These are phyloP conservation scores for Moesziomyces parantarcticus DNA, from an alignment of 1,284 basidiomycete species.

Conservation along the genomic window DNA sequence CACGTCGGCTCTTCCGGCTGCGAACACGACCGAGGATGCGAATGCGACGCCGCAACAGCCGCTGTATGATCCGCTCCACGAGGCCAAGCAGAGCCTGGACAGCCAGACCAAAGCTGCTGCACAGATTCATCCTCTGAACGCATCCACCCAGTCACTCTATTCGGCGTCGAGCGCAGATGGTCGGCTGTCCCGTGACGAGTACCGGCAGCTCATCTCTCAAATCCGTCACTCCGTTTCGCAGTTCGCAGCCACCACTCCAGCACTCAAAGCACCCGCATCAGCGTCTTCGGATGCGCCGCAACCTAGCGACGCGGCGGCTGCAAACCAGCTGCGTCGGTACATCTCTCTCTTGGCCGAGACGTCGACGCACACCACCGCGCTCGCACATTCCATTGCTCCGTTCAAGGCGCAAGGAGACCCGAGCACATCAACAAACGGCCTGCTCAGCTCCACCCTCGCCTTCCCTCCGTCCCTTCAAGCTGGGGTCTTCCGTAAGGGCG, in stretches of 20 bases:
- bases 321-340: slow-evolving; percentile 38
- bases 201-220: slow-evolving; percentile 38
- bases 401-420: slow-evolving; percentile 16
- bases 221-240: slow-evolving; percentile 40
- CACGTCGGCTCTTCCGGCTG: slow-evolving; percentile 16
- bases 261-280: slow-evolving; percentile 13
- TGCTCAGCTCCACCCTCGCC: neutral
- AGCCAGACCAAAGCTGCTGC: slow-evolving; percentile 10
- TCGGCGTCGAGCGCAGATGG: slow-evolving; percentile 10
- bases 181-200: slow-evolving; percentile 39
- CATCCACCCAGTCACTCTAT: slow-evolving; percentile 35
- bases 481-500: slow-evolving; percentile 9
- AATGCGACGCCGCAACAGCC: slow-evolving; percentile 9
- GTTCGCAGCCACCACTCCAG: slow-evolving; percentile 37
- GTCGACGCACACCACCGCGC: slow-evolving; percentile 37
- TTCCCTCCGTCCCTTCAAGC: slow-evolving; percentile 20
- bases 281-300: slow-evolving; percentile 10
- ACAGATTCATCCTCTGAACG: slow-evolving; percentile 32
- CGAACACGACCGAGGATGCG: neutral
- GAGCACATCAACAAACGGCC: neutral
- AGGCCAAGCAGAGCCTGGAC: slow-evolving; percentile 19
- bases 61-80: slow-evolving; percentile 23
- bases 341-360: slow-evolving; percentile 44
- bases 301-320: slow-evolving; percentile 1
- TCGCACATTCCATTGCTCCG: slow-evolving; percentile 38